Evolutionary conservation across 345 rosid genomes (phyloP), one percentile per base, ranked within the genome.

Genomic region (Corchorus olitorius): DNA sequence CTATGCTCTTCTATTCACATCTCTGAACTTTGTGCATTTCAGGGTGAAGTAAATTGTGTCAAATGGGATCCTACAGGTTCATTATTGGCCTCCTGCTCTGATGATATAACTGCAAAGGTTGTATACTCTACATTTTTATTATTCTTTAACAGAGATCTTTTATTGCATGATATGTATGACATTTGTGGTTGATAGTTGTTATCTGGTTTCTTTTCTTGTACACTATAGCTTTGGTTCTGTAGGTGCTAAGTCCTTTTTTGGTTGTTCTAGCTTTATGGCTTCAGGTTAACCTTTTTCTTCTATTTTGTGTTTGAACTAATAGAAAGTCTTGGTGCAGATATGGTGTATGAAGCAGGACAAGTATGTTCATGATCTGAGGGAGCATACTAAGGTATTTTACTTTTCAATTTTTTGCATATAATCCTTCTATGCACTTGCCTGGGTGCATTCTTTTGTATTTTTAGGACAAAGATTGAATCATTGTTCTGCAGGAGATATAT

Each of bases 11-110:
- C 54, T 48, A 59, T 79, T 81, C 56, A 77, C 72, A 17, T 76
- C 71, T 54, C 27, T 34, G 27, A 43, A 53, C 72, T 68, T 75
- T 77, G 45, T 66, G 75, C 80, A 79, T 82, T 83, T 49, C 94
- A 97, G 99, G 94, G 97, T 20, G 99, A 97, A 84, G 99, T 97
- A 73, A 97, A 97, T 86, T 94, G 99, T 81, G 97, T 97, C 79
- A 97, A 97, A 88, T 97, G 99, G 99, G 98, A 94, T 90, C 99
- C 99, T 50, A 91, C 96, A 17, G 99, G 99, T 74, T 77, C 90
- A 49, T 83, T 91, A 73, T 79, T 97, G 84, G 99, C 99, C 64
- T 94, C 99, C 5, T 97, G 99, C 88, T 97, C 99, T 49, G 99
- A 97, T 69, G 99, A 97, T 74, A 88, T 89, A 59, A 94, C 93